phyloP scores from a whole-genome alignment of 1,284 basidiomycete genomes.

The Puccinia hordei region DNA sequence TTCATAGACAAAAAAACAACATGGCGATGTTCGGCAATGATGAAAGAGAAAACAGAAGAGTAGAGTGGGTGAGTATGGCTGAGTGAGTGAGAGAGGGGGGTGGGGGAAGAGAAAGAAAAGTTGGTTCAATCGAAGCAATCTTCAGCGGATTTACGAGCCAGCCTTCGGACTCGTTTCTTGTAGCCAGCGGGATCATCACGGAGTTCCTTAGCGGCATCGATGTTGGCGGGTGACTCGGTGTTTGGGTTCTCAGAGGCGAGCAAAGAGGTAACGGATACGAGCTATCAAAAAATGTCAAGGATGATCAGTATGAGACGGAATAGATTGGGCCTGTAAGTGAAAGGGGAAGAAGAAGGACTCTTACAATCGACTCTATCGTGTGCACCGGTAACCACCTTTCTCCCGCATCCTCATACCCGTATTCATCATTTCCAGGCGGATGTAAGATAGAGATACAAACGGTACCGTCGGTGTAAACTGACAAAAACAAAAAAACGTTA shows the following conservation, averaged over 20 bases:
- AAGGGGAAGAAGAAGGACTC: slow-evolving; percentile 58
- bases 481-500: not conserved
- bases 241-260: slow-evolving; percentile 43
- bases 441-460: slow-evolving; percentile 62
- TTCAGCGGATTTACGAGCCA: slow-evolving; percentile 81
- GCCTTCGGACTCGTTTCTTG: slow-evolving; percentile 86
- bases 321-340: not conserved
- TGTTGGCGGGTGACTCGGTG: slow-evolving; percentile 38
- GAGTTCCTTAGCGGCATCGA: slow-evolving; percentile 62
- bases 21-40: too few relatives aligned
- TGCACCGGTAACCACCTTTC: slow-evolving; percentile 98
- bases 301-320: slow-evolving; percentile 14
- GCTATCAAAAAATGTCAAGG: slow-evolving; percentile 12
- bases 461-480: slow-evolving; percentile 62
- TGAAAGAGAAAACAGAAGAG: not conserved
- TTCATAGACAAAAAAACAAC: slow-evolving; percentile 5
- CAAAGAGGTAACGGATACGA: slow-evolving; percentile 48
- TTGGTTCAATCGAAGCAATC: slow-evolving; percentile 70
- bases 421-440: slow-evolving; percentile 93
- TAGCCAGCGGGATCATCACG: slow-evolving; percentile 65
- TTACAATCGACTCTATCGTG: slow-evolving; percentile 91
- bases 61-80: not conserved
- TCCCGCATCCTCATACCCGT: slow-evolving; percentile 94
- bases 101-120: too few relatives aligned
- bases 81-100: not conserved